Evolutionary conservation across 352 stramenopile genomes (phyloP), one percentile per base, ranked within the genome.

Genomic region (Elongisporangium senticosum): DNA sequence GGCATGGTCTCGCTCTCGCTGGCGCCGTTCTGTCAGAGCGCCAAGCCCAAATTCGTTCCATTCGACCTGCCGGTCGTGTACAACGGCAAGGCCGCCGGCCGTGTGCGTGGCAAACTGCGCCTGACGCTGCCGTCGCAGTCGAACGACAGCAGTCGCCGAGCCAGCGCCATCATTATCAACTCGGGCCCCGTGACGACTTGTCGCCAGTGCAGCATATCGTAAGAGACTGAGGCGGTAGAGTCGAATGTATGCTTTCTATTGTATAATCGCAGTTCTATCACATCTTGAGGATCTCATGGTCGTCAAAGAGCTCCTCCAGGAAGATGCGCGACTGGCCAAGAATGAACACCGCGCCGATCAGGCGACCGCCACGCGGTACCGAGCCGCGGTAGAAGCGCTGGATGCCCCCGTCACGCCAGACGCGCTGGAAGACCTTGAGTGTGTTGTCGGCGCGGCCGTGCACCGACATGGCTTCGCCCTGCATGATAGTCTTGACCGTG

Each of bases 401-500:
- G 14, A 89, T 58, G 14, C 85, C 85, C 28, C 74, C 75, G 50
- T 84, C 58, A 17, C 57, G 55, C 49, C 74, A 87, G 33, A 94
- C 79, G 22, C 72, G 68, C 22, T 55, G 58, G 15, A 74, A 72
- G 2, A 74, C 72, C 23, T 71, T 68, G 47, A 81, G 58, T n/a
- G 79, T 69, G 39, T 65, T 81, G 13, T 74, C 65, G 1, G 75
- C 61, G 13, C 66, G 67, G 26, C 67, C 58, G 2, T 75, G 63
- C 14, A 87, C 53, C 24, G 55, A 49, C 62, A 91, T 68, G 15
- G 82, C 81, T 55, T 94, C 80, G 28, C 85, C 85, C 59, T 94
- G 85, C 75, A 92, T 89, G 22, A 94, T 80, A 0, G 84, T 94
- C 73, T 94, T 94, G 56, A 94, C 59, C 13, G 83, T 95, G 56